Evolutionary conservation across 2,329 filamentous ascomycete species (phyloP).

Genomic region (Cordyceps farinosa): DNA sequence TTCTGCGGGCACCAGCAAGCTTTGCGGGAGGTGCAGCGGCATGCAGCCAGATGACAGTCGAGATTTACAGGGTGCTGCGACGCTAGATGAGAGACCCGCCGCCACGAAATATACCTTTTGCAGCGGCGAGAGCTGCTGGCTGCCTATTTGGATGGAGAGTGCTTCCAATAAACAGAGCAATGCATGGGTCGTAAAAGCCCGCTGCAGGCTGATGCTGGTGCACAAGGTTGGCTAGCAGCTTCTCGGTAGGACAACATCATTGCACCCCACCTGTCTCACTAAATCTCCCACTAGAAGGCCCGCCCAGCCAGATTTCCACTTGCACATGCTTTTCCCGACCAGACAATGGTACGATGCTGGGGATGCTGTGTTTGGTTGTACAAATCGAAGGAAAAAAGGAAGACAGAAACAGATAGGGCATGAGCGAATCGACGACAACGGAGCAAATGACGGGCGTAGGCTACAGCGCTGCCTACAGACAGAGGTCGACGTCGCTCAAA

Average conservation of each 20-base stretch:
- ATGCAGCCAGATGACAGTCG: background rate
- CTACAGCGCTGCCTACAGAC: too few species aligned
- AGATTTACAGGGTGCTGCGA: conserved; percentile 8
- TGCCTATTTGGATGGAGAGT: background rate
- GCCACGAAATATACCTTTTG: conserved; percentile 1
- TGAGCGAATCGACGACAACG: background rate
- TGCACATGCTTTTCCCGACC: conserved; percentile 12
- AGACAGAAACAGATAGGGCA: background rate
- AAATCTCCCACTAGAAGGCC: background rate
- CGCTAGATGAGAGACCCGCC: conserved; percentile 4
- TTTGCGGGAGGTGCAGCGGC: background rate
- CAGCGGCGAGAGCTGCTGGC: background rate
- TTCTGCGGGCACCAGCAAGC: too few species aligned
- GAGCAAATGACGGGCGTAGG: background rate
- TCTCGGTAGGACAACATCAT: background rate
- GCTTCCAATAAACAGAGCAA: too few species aligned
- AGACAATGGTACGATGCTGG: background rate
- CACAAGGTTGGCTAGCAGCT: background rate
- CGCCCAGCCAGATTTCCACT: background rate
- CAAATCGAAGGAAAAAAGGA: background rate
- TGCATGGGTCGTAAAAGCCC: too few species aligned
- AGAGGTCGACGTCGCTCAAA: background rate
- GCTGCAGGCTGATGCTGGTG: too few species aligned
- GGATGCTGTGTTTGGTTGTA: background rate
- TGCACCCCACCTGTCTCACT: conserved; percentile 2